phyloP scores from a whole-genome alignment of 257 asterid species.

The Rehmannia glutinosa region DNA sequence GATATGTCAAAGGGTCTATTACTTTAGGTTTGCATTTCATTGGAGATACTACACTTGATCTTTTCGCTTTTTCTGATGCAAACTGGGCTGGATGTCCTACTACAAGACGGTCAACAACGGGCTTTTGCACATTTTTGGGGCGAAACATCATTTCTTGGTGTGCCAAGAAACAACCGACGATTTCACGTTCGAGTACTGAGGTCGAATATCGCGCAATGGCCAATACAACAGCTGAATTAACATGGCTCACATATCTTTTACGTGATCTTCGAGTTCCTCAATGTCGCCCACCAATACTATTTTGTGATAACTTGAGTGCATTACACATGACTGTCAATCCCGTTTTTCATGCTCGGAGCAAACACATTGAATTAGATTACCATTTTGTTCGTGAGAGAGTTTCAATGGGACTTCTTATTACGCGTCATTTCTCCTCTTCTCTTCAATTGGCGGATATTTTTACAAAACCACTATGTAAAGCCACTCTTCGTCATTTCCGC shows the following conservation, averaged over 20 bases:
- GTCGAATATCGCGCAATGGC: not conserved
- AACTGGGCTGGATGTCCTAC: not conserved
- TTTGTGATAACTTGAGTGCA: slow-evolving; percentile 8
- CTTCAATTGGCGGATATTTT: not conserved
- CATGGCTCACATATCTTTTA: not conserved
- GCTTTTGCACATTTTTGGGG: not conserved
- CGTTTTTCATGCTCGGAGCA: not conserved
- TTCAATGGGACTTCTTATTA: not conserved
- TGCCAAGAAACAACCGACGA: not conserved
- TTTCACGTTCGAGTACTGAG: not conserved
- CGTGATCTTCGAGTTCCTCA: not conserved
- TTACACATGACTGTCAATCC: not conserved
- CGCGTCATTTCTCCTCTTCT: not conserved
- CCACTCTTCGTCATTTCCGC: not conserved
- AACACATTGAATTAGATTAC: slow-evolving; percentile 14
- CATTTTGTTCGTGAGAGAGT: slow-evolving; percentile 7
- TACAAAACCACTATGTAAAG: not conserved
- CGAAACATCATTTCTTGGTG: not conserved
- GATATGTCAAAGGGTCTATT: not conserved
- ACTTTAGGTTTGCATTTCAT: not conserved
- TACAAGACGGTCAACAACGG: not conserved
- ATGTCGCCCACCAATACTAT: not conserved
- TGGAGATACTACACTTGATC: not conserved
- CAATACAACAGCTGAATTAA: not conserved
- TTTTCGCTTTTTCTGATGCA: not conserved